Evolutionary conservation across 352 stramenopile species (phyloP), one percentile per base, ranked within the genome.

Genomic region (Globisporangium paroecandrum): DNA sequence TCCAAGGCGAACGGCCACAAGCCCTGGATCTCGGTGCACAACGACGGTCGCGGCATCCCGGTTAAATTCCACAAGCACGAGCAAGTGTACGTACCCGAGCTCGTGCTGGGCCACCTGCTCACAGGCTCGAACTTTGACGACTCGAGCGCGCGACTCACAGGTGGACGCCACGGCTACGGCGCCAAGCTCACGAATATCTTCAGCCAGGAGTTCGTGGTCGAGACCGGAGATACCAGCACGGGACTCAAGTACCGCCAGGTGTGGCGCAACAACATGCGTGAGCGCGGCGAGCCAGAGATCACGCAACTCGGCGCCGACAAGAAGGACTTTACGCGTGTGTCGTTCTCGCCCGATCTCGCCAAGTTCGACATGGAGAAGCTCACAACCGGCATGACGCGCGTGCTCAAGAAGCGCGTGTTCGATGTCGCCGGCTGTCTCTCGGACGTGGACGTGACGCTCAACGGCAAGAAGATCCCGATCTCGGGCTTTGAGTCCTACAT

Each of bases 151-250:
- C 98, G 98, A 77, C 96, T 98, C 27, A 99, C 98, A 0, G 98
- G 96, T 29, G 96, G 96, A 18, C 79, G 95, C 38, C 97, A 99
- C 72, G 96, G 96, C 59, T 98, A 98, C 74, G 96, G 96, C 15
- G 96, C 95, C 29, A 98, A 99, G 77, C 83, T 99, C 32, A 98
- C 98, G 24, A 99, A 99, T 77, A 99, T 99, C 73, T 99, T 99
- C 78, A 99, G 93, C 65, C 97, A 77, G 5, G 81, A 99, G 72
- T 99, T 99, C 79, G 85, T 97, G 24, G 96, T 99, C 18, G 98
- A 99, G 78, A 99, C 98, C 51, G 85, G 95, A 4, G 98, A 99
- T 77, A 79, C 88, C 8, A 82, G 83, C 5, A 68, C 77, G 12
- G 94, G 96, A 0, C 69, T 93, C 68, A 73, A 69, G 53, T 96